Evolutionary conservation across 2,329 filamentous ascomycete species (phyloP).

Genomic region (Thermomyces lanuginosus): DNA sequence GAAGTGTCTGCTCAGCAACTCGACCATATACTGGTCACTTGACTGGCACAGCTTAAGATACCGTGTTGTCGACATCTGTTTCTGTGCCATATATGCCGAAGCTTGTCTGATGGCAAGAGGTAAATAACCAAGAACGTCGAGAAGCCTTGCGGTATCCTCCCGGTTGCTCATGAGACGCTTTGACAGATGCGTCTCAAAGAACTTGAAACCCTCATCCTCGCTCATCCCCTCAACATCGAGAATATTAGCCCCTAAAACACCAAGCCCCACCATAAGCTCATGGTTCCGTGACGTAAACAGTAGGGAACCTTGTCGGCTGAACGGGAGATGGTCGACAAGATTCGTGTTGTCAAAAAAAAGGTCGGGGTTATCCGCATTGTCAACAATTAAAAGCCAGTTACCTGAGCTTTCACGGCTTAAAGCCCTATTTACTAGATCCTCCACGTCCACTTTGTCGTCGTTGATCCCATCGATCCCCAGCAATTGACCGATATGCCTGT

Average conservation of each 20-base stretch:
- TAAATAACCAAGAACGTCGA: slow-evolving; percentile 5
- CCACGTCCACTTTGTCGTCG: slow-evolving; percentile 5
- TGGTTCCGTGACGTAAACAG: no score
- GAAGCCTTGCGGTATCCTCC: neutral
- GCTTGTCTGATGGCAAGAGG: slow-evolving; percentile 9
- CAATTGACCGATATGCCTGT: neutral
- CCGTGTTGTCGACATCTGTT: neutral
- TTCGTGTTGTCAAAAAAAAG: no score
- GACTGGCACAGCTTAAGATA: slow-evolving; percentile 7
- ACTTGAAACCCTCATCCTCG: slow-evolving; percentile 2
- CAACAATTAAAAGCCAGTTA: slow-evolving; percentile 14
- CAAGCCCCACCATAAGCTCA: no score
- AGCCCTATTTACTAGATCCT: slow-evolving; percentile 4
- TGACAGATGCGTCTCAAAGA: slow-evolving; percentile 3
- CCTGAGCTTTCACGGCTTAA: slow-evolving; percentile 8
- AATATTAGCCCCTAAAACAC: no score
- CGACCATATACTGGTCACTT: slow-evolving; percentile 2
- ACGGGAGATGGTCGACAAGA: slow-evolving; percentile 8
- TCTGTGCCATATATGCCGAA: slow-evolving; percentile 7
- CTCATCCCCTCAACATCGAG: no score
- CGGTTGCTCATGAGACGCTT: slow-evolving; percentile 1
- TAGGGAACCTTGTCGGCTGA: slow-evolving; percentile 7
- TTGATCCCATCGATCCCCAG: neutral
- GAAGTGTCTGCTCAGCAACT: slow-evolving; percentile 8
- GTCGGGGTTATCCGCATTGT: slow-evolving; percentile 16